phyloP scores from a whole-genome alignment of 1,284 basidiomycete species.

The Ustilago lituana region DNA sequence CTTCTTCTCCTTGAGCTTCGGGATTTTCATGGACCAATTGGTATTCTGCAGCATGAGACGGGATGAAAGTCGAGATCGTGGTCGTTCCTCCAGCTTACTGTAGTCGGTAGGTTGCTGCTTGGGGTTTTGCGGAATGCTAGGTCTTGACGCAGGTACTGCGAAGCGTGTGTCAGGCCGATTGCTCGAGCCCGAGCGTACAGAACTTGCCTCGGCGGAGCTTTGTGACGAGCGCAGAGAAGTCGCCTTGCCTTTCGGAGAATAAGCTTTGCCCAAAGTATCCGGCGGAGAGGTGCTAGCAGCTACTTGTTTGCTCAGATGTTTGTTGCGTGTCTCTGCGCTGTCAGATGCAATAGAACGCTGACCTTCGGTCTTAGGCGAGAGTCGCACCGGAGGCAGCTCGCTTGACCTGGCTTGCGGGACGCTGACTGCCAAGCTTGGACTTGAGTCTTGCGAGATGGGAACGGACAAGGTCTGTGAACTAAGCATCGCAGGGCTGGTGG shows the following conservation, averaged over 20 bases:
- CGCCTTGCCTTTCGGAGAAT: background rate
- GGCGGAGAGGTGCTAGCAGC: background rate
- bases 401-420: background rate
- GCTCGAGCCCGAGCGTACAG: background rate
- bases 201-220: constrained; percentile 1
- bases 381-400: background rate
- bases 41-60: constrained; percentile 23
- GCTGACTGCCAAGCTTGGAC: constrained; percentile 6
- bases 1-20: constrained; percentile 19
- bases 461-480: constrained; percentile 2
- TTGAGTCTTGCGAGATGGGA: constrained; percentile 17
- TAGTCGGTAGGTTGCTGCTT: constrained; percentile 22
- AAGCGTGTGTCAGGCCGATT: background rate
- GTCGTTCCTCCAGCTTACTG: constrained; percentile 17
- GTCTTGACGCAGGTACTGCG: background rate
- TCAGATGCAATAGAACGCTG: background rate
- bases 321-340: background rate
- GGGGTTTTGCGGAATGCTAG: constrained; percentile 1
- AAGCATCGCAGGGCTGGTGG: background rate
- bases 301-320: background rate
- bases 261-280: background rate
- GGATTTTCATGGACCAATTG: constrained; percentile 19
- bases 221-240: constrained; percentile 3
- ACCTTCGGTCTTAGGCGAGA: background rate
- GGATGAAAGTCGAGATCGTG: constrained; percentile 22